Conservation (phyloP, 75 land plant species). For the Cunninghamia lanceolata region DNA sequence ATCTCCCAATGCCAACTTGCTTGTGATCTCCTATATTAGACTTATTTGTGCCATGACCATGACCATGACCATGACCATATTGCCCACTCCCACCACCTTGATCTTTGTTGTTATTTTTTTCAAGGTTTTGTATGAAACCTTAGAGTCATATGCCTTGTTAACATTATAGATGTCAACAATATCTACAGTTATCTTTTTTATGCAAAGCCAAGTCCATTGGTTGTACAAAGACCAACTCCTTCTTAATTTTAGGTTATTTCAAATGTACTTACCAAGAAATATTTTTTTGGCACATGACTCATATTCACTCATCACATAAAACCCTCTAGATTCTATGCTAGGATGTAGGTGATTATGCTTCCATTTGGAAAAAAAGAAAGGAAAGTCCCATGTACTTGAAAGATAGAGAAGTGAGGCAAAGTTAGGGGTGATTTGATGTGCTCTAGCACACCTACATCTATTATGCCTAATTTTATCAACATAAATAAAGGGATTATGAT, state of each 20-base stretch:
- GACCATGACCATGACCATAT: no score
- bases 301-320: slow-evolving; percentile 61
- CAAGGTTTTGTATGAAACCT: slow-evolving; percentile 25
- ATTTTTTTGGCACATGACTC: slow-evolving; percentile 44
- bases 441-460: slow-evolving; percentile 67
- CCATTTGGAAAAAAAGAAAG: slow-evolving; percentile 83
- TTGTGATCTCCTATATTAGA: no score
- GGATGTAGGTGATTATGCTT: slow-evolving; percentile 50
- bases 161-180: slow-evolving; percentile 53
- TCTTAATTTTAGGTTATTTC: no score
- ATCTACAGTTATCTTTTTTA: slow-evolving; percentile 50
- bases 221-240: slow-evolving; percentile 67
- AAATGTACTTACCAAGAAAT: no score
- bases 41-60: no score
- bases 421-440: slow-evolving; percentile 43
- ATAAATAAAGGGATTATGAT: slow-evolving; percentile 84
- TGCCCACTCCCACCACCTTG: no score
- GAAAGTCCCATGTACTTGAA: slow-evolving; percentile 63
- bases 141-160: slow-evolving; percentile 15
- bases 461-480: slow-evolving; percentile 63
- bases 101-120: slow-evolving; percentile 59
- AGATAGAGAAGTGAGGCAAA: slow-evolving; percentile 34
- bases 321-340: slow-evolving; percentile 29
- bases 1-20: no score
- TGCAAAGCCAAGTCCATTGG: slow-evolving; percentile 57